Conservation (phyloP, 176 grass and related monocot species). For the Rhynchospora pubera region DNA sequence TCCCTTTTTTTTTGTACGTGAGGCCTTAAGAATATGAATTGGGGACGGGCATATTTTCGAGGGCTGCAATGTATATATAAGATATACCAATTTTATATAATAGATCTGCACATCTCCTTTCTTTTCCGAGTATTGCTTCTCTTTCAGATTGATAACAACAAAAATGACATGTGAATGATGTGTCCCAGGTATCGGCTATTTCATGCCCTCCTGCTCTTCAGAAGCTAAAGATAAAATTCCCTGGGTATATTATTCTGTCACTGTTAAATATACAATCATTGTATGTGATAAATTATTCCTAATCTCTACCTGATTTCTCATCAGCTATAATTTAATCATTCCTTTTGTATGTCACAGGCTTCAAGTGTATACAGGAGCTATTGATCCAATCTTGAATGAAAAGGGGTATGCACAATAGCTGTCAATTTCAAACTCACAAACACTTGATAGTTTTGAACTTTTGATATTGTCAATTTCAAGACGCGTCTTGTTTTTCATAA, state of each 20-base stretch:
- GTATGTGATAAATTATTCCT: constrained; percentile 16
- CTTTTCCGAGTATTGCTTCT: not conserved
- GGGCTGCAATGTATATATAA: not conserved
- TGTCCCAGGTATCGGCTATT: constrained; percentile 49
- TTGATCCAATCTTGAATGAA: constrained; percentile 65
- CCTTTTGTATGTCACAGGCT: constrained; percentile 29
- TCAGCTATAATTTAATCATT: not conserved
- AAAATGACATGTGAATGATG: not conserved
- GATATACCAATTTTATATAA: not conserved
- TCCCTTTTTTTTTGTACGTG: not conserved
- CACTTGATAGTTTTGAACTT: not conserved
- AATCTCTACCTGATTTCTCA: constrained; percentile 6
- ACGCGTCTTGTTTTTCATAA: not conserved
- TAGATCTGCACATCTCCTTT: not conserved
- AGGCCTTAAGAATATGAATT: not conserved
- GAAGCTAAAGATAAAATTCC: constrained; percentile 56
- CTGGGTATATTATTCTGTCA: constrained; percentile 35
- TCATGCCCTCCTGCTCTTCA: constrained; percentile 53
- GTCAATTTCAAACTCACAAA: not conserved
- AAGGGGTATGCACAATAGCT: constrained; percentile 38
- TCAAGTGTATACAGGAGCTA: constrained; percentile 53
- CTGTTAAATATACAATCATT: not conserved
- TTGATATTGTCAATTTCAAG: not conserved
- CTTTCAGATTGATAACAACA: not conserved
- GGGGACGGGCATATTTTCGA: not conserved